Evolutionary conservation across 179 eudicot genomes (phyloP).

Genomic region (Camellia oleifera): DNA sequence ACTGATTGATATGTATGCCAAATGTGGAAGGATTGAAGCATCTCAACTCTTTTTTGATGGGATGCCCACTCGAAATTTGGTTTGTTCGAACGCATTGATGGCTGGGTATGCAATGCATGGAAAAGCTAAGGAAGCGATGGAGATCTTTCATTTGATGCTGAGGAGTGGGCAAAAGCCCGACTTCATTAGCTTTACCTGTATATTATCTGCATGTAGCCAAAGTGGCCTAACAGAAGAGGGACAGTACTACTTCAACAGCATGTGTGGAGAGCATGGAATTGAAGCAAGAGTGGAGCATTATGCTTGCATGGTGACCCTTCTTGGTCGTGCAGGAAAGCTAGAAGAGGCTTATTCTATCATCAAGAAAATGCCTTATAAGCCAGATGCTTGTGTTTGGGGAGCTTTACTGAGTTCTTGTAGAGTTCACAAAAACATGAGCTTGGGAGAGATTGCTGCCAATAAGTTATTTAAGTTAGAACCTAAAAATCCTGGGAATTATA

Average conservation of each 20-base stretch:
- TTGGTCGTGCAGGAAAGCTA: slow-evolving; percentile 68
- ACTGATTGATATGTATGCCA: slow-evolving; percentile 79
- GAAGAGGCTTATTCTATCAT: slow-evolving; percentile 61
- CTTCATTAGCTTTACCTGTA: slow-evolving; percentile 47
- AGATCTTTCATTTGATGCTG: slow-evolving; percentile 47
- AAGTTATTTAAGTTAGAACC: slow-evolving; percentile 63
- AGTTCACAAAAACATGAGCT: slow-evolving; percentile 47
- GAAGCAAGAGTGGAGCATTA: slow-evolving; percentile 65
- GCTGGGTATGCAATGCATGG: slow-evolving; percentile 77
- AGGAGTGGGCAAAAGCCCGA: slow-evolving; percentile 53
- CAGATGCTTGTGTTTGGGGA: slow-evolving; percentile 68
- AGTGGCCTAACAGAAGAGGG: slow-evolving; percentile 68
- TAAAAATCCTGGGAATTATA: slow-evolving; percentile 41
- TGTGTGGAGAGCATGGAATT: slow-evolving; percentile 42
- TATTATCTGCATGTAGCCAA: slow-evolving; percentile 68
- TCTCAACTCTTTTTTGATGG: slow-evolving; percentile 45
- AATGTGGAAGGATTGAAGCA: slow-evolving; percentile 50
- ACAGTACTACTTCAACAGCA: slow-evolving; percentile 30
- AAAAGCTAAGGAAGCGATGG: slow-evolving; percentile 54
- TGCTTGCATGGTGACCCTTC: slow-evolving; percentile 72
- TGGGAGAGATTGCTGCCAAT: slow-evolving; percentile 59
- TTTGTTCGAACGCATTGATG: slow-evolving; percentile 62
- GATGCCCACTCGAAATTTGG: slow-evolving; percentile 45
- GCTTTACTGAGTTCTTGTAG: slow-evolving; percentile 70
- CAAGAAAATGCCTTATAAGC: slow-evolving; percentile 54